Evolutionary conservation across 2,329 filamentous ascomycete species (phyloP).

Genomic region (Nannizziopsis arthrosporioides): DNA sequence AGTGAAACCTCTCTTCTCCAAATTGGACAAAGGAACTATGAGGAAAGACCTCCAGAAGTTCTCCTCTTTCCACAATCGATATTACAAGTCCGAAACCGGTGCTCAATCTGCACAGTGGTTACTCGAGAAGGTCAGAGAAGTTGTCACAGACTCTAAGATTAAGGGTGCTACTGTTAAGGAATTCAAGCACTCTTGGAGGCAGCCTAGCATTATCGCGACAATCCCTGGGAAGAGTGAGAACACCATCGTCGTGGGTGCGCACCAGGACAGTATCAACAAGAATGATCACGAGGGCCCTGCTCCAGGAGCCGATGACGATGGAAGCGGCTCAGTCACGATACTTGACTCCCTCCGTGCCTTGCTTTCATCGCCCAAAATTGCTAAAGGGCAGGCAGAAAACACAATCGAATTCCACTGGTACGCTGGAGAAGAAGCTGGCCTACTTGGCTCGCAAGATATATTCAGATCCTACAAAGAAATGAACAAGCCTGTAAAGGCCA

Average conservation of each 20-base stretch:
- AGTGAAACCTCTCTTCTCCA: constrained; percentile 3
- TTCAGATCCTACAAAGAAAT: constrained; percentile 4
- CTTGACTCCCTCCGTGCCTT: constrained; percentile 4
- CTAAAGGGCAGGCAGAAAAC: constrained; percentile 1
- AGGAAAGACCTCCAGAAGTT: constrained; percentile 5
- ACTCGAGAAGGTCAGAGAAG: background rate
- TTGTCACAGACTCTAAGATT: background rate
- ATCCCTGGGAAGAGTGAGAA: constrained; percentile 9
- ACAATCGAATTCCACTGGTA: constrained; percentile 13
- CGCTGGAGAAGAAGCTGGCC: constrained; percentile 9
- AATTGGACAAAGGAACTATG: constrained; percentile 2
- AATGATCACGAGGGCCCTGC: constrained; percentile 1
- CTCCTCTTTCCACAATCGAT: constrained; percentile 10
- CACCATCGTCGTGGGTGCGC: constrained; percentile 10
- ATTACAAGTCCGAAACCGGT: constrained; percentile 6
- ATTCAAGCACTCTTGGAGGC: constrained; percentile 8
- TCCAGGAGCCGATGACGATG: constrained; percentile 10
- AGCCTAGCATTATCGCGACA: constrained; percentile 9
- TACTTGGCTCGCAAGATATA: constrained; percentile 7
- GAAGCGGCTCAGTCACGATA: constrained; percentile 6
- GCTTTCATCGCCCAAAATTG: constrained; percentile 6
- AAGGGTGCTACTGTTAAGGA: constrained; percentile 3
- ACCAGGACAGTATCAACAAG: constrained; percentile 10
- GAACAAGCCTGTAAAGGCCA: constrained; percentile 7
- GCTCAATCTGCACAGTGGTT: constrained; percentile 9